A percentile compares a stretch with the other conserved stretches of the same genome.
phyloP scores from a whole-genome alignment of 1,284 basidiomycete genomes.

The Xerocomus amazonicus region DNA sequence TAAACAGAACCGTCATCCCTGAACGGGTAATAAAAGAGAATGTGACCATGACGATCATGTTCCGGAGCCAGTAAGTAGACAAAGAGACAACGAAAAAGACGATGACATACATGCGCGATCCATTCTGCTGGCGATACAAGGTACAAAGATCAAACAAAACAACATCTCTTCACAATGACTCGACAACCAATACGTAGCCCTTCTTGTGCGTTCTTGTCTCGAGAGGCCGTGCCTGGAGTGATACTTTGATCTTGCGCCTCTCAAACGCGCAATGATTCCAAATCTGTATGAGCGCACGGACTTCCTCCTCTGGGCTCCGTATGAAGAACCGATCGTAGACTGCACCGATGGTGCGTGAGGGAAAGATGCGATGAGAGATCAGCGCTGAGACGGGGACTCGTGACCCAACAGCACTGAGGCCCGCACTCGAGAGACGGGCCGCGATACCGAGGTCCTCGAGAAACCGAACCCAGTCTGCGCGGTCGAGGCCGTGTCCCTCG shows the following conservation, averaged over 20 bases:
- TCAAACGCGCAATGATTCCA: slow-evolving; percentile 35
- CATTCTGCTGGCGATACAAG: neutral
- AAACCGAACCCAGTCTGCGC: slow-evolving; percentile 29
- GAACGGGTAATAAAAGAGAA: neutral
- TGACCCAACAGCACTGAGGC: slow-evolving; percentile 24
- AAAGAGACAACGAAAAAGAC: neutral
- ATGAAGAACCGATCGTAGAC: slow-evolving; percentile 25
- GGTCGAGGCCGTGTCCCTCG: slow-evolving; percentile 28
- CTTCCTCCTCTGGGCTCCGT: slow-evolving; percentile 22
- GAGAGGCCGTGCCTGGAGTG: slow-evolving; percentile 10
- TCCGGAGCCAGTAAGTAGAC: neutral
- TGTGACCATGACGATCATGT: neutral
- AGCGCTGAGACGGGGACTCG: slow-evolving; percentile 16
- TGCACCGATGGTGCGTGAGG: slow-evolving; percentile 12
- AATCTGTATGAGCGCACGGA: slow-evolving; percentile 26
- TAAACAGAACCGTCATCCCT: no score
- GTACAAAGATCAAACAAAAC: slow-evolving; percentile 1
- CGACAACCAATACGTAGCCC: slow-evolving; percentile 19
- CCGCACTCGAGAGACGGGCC: slow-evolving; percentile 23
- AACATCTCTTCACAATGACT: slow-evolving; percentile 25
- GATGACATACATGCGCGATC: slow-evolving; percentile 5
- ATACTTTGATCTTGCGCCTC: slow-evolving; percentile 29
- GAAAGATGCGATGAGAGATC: slow-evolving; percentile 16
- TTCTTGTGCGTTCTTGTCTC: slow-evolving; percentile 2
- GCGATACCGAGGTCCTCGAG: slow-evolving; percentile 28